Percentiles rank a stretch among this genome's conserved stretches.
These are phyloP conservation scores for Aspergillus sclerotioniger DNA, from an alignment of 495 filamentous ascomycete genomes.

Conservation along the genomic window DNA sequence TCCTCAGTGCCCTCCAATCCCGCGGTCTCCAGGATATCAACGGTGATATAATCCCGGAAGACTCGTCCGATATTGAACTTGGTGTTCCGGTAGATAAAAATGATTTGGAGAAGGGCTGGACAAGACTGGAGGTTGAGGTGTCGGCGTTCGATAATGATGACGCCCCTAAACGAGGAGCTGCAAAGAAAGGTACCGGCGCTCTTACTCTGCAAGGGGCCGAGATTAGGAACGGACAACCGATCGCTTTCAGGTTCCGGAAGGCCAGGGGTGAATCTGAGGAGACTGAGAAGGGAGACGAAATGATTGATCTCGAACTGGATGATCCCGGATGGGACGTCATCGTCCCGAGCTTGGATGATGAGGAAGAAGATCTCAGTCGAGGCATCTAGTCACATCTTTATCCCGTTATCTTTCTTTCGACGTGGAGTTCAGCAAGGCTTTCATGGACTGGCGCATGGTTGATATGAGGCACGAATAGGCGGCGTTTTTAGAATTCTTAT, in stretches of 20 bases:
- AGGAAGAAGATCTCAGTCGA: constrained; percentile 34
- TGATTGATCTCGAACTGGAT: constrained; percentile 44
- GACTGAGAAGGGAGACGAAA: constrained; percentile 16
- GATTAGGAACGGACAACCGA: constrained; percentile 54
- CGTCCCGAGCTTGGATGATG: constrained; percentile 59
- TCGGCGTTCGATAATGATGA: constrained; percentile 39
- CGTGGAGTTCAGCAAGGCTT: neutral
- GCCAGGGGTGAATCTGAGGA: constrained; percentile 10
- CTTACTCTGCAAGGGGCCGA: constrained; percentile 48
- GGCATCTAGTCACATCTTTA: neutral
- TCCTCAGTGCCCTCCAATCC: constrained; percentile 54
- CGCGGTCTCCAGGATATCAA: constrained; percentile 45
- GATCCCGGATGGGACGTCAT: constrained; percentile 64
- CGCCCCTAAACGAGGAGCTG: constrained; percentile 38
- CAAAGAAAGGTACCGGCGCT: constrained; percentile 37
- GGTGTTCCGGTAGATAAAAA: constrained; percentile 53
- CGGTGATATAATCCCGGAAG: constrained; percentile 44
- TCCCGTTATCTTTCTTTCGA: neutral
- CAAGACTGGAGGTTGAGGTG: constrained; percentile 38
- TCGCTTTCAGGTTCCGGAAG: constrained; percentile 68
- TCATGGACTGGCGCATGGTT: constrained; percentile 8
- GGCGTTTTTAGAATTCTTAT: neutral
- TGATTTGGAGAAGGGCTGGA: constrained; percentile 59
- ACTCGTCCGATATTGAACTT: constrained; percentile 50
- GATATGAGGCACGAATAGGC: neutral